Conservation (phyloP, 495 filamentous ascomycete genomes). For the Aspergillus wentii region DNA sequence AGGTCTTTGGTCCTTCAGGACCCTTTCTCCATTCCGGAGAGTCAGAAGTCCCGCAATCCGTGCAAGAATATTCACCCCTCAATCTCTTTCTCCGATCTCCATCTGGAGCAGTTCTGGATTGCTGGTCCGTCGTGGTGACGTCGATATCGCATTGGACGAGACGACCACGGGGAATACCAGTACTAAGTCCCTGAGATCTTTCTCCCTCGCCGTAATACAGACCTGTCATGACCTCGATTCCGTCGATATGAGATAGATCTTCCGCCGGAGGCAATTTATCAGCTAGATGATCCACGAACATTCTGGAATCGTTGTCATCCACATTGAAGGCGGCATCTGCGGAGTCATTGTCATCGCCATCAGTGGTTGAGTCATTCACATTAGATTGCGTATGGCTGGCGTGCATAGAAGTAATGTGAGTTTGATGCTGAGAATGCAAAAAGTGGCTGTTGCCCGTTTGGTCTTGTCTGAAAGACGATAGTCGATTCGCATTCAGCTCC, state of each 20-base stretch:
- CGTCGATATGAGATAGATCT: slow-evolving; percentile 70
- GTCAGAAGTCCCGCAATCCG: slow-evolving; percentile 90
- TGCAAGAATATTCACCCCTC: slow-evolving; percentile 96
- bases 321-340: slow-evolving; percentile 57
- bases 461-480: slow-evolving; percentile 4
- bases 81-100: slow-evolving; percentile 86
- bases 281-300: slow-evolving; percentile 64
- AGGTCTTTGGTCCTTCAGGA: slow-evolving; percentile 86
- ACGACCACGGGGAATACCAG: slow-evolving; percentile 71
- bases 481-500: slow-evolving; percentile 48
- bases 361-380: slow-evolving; percentile 4
- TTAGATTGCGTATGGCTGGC: not conserved
- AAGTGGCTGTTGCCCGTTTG: slow-evolving; percentile 1
- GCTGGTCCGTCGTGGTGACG: slow-evolving; percentile 76
- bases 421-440: not conserved
- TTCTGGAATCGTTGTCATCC: slow-evolving; percentile 68
- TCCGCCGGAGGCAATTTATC: slow-evolving; percentile 76
- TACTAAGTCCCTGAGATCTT: slow-evolving; percentile 81
- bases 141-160: slow-evolving; percentile 83
- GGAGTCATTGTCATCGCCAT: slow-evolving; percentile 27
- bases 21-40: slow-evolving; percentile 97
- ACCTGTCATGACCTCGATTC: slow-evolving; percentile 91
- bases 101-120: slow-evolving; percentile 34
- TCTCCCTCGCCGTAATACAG: slow-evolving; percentile 86
- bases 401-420: not conserved